Percentiles rank a stretch among this genome's conserved stretches.
phyloP scores from a whole-genome alignment of 345 rosid genomes.

The Rhodomyrtus tomentosa region DNA sequence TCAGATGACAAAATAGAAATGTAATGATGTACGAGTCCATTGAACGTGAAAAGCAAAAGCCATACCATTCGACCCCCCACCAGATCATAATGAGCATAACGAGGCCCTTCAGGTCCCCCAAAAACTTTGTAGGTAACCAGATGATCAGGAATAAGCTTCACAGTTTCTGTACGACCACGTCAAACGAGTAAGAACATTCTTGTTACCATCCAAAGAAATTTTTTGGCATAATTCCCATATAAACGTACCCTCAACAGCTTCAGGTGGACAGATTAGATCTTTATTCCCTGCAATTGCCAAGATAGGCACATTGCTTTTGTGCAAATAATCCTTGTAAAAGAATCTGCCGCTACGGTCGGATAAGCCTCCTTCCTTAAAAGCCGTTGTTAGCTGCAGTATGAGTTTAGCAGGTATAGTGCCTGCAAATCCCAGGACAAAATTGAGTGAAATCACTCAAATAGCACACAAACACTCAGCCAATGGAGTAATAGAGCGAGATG shows the following conservation, averaged over 20 bases:
- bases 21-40: neutral
- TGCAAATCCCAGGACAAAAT: constrained; percentile 11
- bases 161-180: constrained; percentile 33
- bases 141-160: constrained; percentile 38
- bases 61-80: constrained; percentile 66
- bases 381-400: constrained; percentile 82
- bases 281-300: constrained; percentile 88
- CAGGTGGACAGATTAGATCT: constrained; percentile 91
- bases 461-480: neutral
- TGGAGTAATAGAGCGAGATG: neutral
- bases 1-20: constrained; percentile 1
- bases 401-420: constrained; percentile 94
- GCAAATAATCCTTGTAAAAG: constrained; percentile 63
- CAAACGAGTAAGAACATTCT: constrained; percentile 2
- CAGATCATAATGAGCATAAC: constrained; percentile 71
- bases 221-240: neutral
- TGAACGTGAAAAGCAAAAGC: neutral
- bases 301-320: constrained; percentile 48
- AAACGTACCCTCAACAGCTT: constrained; percentile 73
- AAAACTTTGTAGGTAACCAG: constrained; percentile 45
- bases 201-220: neutral
- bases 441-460: neutral
- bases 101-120: constrained; percentile 55
- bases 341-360: constrained; percentile 69
- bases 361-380: constrained; percentile 75